Conservation (phyloP, 2,329 filamentous ascomycete species). For the Claviceps sp. region DNA sequence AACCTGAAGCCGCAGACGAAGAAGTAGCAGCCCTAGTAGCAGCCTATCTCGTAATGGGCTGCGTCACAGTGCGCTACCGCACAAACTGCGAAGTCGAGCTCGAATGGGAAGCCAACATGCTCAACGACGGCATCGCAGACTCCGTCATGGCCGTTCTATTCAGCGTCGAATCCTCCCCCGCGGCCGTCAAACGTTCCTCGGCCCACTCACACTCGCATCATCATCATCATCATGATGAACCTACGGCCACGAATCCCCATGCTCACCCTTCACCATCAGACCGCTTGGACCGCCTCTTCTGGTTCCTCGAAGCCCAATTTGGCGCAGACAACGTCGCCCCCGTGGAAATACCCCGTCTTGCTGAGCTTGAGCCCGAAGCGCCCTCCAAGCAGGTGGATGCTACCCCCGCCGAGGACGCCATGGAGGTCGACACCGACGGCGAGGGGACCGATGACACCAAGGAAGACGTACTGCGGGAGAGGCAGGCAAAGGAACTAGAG, state of each 20-base stretch:
- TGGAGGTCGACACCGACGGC: neutral
- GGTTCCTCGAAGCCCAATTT: constrained; percentile 96
- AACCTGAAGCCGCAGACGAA: constrained; percentile 48
- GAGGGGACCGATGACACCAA: neutral
- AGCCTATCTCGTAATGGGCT: constrained; percentile 73
- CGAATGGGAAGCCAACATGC: constrained; percentile 95
- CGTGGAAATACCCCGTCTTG: constrained; percentile 42
- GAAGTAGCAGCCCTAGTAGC: constrained; percentile 43
- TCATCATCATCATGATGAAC: constrained; percentile 19
- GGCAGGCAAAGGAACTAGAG: constrained; percentile 57
- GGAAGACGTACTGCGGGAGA: neutral
- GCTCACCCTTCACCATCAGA: constrained; percentile 58
- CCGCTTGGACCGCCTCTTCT: constrained; percentile 71
- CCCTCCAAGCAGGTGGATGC: neutral
- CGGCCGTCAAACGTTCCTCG: constrained; percentile 65
- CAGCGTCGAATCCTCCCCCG: constrained; percentile 84
- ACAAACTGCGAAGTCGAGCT: constrained; percentile 71
- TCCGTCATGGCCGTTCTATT: constrained; percentile 87
- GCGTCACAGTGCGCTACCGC: constrained; percentile 67
- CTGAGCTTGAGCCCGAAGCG: neutral
- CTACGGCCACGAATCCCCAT: constrained; percentile 49
- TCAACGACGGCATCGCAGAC: constrained; percentile 97
- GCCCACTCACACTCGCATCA: constrained; percentile 18
- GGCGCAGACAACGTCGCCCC: constrained; percentile 70
- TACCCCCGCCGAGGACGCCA: neutral